Evolutionary conservation across 2,329 filamentous ascomycete genomes (phyloP).

Genomic region (Scedosporium aurantiacum): DNA sequence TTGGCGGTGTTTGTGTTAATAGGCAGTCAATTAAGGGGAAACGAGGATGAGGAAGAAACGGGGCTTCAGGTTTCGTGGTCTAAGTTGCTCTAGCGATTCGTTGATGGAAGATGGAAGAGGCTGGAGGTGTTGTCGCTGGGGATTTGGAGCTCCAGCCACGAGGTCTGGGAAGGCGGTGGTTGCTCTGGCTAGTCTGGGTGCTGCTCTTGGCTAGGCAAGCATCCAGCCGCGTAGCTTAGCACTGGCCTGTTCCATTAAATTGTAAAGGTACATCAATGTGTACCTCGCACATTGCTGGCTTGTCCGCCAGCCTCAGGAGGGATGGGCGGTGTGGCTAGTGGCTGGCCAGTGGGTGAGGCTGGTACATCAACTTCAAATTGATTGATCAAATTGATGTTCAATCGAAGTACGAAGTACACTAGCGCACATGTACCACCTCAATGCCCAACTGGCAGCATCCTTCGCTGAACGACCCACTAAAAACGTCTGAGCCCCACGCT

Average conservation of each 20-base stretch:
- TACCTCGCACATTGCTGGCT: no score
- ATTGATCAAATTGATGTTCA: no score
- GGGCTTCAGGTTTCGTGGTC: not conserved
- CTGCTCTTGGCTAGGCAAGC: slow-evolving; percentile 22
- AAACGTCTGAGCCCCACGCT: not conserved
- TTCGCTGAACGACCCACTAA: no score
- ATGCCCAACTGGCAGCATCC: not conserved
- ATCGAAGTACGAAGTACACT: no score
- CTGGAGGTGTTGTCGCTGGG: slow-evolving; percentile 8
- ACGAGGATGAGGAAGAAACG: not conserved
- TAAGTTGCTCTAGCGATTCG: not conserved
- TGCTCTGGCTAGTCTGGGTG: slow-evolving; percentile 6
- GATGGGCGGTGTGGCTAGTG: slow-evolving; percentile 1
- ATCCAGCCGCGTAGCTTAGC: slow-evolving; percentile 14
- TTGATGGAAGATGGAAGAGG: slow-evolving; percentile 1
- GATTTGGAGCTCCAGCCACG: slow-evolving; percentile 10
- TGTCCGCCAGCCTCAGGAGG: slow-evolving; percentile 5
- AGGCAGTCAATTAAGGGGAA: not conserved
- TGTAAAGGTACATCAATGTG: no score
- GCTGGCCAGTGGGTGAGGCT: not conserved
- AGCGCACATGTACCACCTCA: not conserved
- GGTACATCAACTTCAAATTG: not conserved
- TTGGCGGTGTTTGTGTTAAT: slow-evolving; percentile 36
- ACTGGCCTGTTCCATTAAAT: not conserved
- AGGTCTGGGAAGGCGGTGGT: slow-evolving; percentile 8